phyloP scores from a whole-genome alignment of 176 grass and related monocot genomes.

The Oropetium thomaeum region DNA sequence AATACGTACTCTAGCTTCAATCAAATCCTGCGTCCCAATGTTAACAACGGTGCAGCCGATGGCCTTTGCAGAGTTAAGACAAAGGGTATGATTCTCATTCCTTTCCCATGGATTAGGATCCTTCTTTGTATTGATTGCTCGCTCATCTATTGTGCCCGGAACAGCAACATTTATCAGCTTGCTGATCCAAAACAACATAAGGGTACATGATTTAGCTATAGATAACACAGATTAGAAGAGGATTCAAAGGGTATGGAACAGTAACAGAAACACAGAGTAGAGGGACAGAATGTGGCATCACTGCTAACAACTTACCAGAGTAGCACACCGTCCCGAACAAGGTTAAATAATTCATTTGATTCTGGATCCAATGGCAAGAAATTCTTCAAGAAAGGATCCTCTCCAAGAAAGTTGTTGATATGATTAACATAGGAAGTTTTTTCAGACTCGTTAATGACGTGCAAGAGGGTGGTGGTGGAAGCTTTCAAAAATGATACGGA shows the following conservation, averaged over 20 bases:
- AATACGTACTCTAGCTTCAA: constrained; percentile 86
- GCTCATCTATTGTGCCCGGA: constrained; percentile 91
- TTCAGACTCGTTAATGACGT: constrained; percentile 89
- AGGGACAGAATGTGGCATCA: not conserved
- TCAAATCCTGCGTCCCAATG: constrained; percentile 95
- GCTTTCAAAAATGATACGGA: constrained; percentile 95
- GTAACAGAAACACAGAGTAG: not conserved
- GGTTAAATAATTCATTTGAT: constrained; percentile 67
- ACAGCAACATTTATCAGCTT: constrained; percentile 98
- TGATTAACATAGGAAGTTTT: constrained; percentile 90
- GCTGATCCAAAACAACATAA: constrained; percentile 47
- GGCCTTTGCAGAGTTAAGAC: constrained; percentile 97
- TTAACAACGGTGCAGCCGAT: constrained; percentile 98
- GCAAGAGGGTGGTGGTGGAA: constrained; percentile 87
- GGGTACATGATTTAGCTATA: constrained; percentile 7
- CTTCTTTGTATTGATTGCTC: constrained; percentile 95
- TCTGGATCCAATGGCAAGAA: constrained; percentile 81
- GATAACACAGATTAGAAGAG: not conserved
- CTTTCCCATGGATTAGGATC: constrained; percentile 91
- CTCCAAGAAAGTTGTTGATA: constrained; percentile 89
- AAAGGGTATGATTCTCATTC: constrained; percentile 96
- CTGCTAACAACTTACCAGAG: constrained; percentile 63
- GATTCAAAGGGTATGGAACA: no score
- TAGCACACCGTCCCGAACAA: constrained; percentile 85
- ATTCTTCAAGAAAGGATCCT: constrained; percentile 85